Evolutionary conservation across 192 early-diverging fungal species (phyloP).

Genomic region (Linnemannia zychae): DNA sequence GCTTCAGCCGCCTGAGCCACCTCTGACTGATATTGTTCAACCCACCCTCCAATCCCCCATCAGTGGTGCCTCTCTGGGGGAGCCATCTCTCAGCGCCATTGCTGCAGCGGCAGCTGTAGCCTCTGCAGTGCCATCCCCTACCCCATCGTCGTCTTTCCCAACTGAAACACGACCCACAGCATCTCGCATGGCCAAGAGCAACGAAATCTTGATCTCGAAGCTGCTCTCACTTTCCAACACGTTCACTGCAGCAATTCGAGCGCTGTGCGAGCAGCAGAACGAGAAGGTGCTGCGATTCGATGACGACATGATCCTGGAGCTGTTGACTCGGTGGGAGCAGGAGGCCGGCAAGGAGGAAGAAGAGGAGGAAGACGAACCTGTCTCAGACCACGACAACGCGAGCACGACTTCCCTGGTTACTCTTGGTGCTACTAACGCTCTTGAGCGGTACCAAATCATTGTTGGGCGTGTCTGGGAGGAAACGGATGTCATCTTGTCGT

Average conservation of each 20-base stretch:
- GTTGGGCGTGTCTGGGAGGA: constrained; percentile 45
- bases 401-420: constrained; percentile 43
- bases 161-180: background rate
- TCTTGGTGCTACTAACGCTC: constrained; percentile 41
- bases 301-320: constrained; percentile 42
- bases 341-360: constrained; percentile 27
- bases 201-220: constrained; percentile 31
- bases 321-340: constrained; percentile 48
- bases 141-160: background rate
- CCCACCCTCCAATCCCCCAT: constrained; percentile 29
- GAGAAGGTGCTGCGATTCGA: constrained; percentile 53
- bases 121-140: background rate
- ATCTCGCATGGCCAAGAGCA: constrained; percentile 24
- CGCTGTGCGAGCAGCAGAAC: constrained; percentile 51
- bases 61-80: constrained; percentile 20
- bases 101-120: background rate
- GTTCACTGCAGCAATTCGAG: constrained; percentile 28
- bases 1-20: constrained; percentile 41
- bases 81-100: constrained; percentile 36
- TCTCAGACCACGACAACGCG: background rate
- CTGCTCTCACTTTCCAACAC: constrained; percentile 28
- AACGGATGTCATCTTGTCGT: constrained; percentile 35
- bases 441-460: constrained; percentile 46
- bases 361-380: background rate
- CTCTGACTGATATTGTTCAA: constrained; percentile 30